These are phyloP conservation scores for Neonothopanus nambi DNA, from an alignment of 1,284 basidiomycete genomes.

Conservation along the genomic window DNA sequence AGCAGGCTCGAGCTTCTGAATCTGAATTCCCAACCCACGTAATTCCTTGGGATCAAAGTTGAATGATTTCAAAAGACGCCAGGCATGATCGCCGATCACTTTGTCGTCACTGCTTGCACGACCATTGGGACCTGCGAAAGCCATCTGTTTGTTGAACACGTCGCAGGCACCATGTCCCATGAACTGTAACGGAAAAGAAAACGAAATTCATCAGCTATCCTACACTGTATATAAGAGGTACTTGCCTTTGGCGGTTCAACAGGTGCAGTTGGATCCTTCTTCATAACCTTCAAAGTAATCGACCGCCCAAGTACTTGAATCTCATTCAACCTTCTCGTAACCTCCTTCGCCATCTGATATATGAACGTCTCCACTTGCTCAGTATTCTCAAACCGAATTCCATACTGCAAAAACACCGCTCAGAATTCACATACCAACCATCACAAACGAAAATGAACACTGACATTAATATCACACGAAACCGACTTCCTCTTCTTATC, in stretches of 20 bases:
- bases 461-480: slow-evolving; percentile 88
- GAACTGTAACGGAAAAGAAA: slow-evolving; percentile 61
- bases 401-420: slow-evolving; percentile 61
- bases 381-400: slow-evolving; percentile 86
- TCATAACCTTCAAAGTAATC: slow-evolving; percentile 88
- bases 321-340: slow-evolving; percentile 67
- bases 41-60: slow-evolving; percentile 83
- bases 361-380: slow-evolving; percentile 83
- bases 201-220: too few relatives aligned
- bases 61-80: slow-evolving; percentile 74
- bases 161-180: slow-evolving; percentile 92
- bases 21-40: slow-evolving; percentile 90
- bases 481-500: slow-evolving; percentile 87
- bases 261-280: slow-evolving; percentile 83
- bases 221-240: background rate
- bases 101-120: slow-evolving; percentile 72
- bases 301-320: slow-evolving; percentile 70
- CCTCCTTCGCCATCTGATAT: slow-evolving; percentile 73
- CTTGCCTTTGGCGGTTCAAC: slow-evolving; percentile 89
- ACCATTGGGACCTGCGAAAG: slow-evolving; percentile 59
- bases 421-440: slow-evolving; percentile 17
- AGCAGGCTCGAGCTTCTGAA: slow-evolving; percentile 80
- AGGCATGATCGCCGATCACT: slow-evolving; percentile 78
- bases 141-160: slow-evolving; percentile 73
- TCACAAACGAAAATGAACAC: slow-evolving; percentile 32